Percentiles rank a stretch among this genome's conserved stretches.
phyloP scores from a whole-genome alignment of 2,329 filamentous ascomycete species.

The Mycosphaerella arachidis region DNA sequence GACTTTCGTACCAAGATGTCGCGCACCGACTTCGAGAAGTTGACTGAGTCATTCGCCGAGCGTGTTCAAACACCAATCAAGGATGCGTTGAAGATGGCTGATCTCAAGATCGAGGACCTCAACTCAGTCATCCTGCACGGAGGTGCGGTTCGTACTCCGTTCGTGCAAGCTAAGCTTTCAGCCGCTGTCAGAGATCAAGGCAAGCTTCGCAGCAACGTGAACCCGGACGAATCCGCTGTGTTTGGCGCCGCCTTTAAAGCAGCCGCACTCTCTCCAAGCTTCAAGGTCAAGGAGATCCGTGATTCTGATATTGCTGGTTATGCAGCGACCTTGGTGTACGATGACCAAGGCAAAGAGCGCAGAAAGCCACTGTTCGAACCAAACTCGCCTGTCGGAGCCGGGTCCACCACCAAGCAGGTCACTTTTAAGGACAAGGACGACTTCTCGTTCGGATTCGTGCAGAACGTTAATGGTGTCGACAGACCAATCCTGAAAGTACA shows the following conservation, averaged over 20 bases:
- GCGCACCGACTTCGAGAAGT: conserved; percentile 73
- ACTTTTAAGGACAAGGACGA: conserved; percentile 78
- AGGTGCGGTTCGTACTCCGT: conserved; percentile 83
- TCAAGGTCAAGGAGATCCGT: conserved; percentile 95
- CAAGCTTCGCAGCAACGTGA: conserved; percentile 90
- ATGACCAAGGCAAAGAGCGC: conserved; percentile 57
- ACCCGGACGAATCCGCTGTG: conserved; percentile 92
- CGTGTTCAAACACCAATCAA: conserved; percentile 67
- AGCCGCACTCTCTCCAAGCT: conserved; percentile 85
- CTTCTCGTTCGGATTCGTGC: conserved; percentile 74
- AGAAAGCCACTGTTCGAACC: conserved; percentile 81
- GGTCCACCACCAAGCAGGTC: conserved; percentile 67
- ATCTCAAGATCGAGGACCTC: conserved; percentile 68
- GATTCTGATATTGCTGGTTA: conserved; percentile 73
- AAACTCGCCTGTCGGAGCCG: conserved; percentile 63
- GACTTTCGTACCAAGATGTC: conserved; percentile 90
- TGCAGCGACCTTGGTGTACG: conserved; percentile 71
- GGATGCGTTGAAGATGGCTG: conserved; percentile 68
- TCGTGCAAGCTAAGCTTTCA: conserved; percentile 87
- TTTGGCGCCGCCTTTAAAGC: conserved; percentile 95
- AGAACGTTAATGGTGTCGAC: conserved; percentile 59
- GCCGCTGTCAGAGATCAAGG: conserved; percentile 64
- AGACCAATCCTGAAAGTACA: conserved; percentile 60
- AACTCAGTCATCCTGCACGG: conserved; percentile 92
- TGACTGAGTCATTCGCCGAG: conserved; percentile 63